Percentiles rank a stretch among this genome's conserved stretches.
These are phyloP conservation scores for Capillidium rhysosporum DNA, from an alignment of 371 early-diverging fungal genomes.

Conservation along the genomic window DNA sequence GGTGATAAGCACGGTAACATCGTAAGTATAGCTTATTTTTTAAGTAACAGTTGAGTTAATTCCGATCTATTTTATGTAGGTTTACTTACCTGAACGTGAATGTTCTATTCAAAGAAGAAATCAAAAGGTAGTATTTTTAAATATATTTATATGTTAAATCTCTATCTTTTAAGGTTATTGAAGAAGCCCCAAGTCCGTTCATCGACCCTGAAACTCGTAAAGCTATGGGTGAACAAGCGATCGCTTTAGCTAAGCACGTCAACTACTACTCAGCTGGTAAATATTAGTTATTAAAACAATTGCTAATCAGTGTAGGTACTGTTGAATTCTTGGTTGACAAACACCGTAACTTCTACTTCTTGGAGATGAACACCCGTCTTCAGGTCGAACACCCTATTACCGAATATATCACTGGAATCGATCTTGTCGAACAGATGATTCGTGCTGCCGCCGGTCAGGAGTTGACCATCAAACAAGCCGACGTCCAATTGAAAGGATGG, in stretches of 20 bases:
- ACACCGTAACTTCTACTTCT: slow-evolving; percentile 58
- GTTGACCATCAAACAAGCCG: slow-evolving; percentile 28
- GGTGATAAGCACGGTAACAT: slow-evolving; percentile 42
- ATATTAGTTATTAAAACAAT: slow-evolving; percentile 6
- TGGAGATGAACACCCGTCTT: slow-evolving; percentile 78
- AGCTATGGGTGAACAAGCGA: slow-evolving; percentile 67
- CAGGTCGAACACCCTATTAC: slow-evolving; percentile 97
- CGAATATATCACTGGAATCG: slow-evolving; percentile 79
- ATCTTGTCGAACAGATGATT: slow-evolving; percentile 83
- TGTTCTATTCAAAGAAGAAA: slow-evolving; percentile 82
- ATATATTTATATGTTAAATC: neutral
- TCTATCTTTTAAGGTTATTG: slow-evolving; percentile 19
- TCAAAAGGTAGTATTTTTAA: slow-evolving; percentile 43
- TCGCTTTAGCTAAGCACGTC: slow-evolving; percentile 55
- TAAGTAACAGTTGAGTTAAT: neutral
- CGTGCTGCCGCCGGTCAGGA: slow-evolving; percentile 51
- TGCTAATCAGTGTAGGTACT: slow-evolving; percentile 21
- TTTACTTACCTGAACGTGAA: slow-evolving; percentile 78
- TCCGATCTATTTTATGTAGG: slow-evolving; percentile 7
- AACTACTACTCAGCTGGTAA: slow-evolving; percentile 58
- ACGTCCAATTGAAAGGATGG: slow-evolving; percentile 47
- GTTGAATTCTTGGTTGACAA: slow-evolving; percentile 68
- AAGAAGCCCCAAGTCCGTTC: slow-evolving; percentile 55
- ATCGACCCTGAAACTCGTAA: slow-evolving; percentile 34
- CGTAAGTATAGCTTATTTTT: slow-evolving; percentile 13